Evolutionary conservation across 106 monocot genomes (phyloP), one percentile per base, ranked within the genome.

Genomic region (Iris macrosiphon): DNA sequence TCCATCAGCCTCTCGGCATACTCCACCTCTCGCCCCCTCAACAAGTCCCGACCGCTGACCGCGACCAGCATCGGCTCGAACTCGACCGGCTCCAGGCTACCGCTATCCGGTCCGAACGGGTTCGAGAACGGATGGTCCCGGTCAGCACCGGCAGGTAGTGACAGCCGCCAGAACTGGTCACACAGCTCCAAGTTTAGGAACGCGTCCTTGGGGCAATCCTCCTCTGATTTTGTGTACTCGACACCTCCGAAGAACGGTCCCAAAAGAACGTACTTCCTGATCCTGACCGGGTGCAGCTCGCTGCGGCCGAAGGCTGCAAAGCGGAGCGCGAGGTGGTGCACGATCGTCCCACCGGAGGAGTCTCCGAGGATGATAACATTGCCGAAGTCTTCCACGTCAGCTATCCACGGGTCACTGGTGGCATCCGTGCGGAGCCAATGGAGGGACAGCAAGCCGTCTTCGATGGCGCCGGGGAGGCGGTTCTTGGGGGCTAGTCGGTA

Each of bases 181-280:
- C 65, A 75, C 2, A 68, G 65, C 15, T 75, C 68, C 15, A 45
- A 34, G 32, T 72, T 68, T 31, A 78, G 49, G 51, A 79, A 78
- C 18, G 79, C 78, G 18, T 82, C 82, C 20, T 30, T 25, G 12
- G 75, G 79, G 69, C 74, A 82, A 52, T 75, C 75, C 20, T 50
- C 68, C 64, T 82, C 78, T 1, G 78, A 78, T 28, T 45, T 40
- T 12, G 78, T 62, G 25, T 56, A 61, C 47, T 58, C 6, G 31
- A 56, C 50, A 24, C 88, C 82, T 31, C 78, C 78, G 45, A 79
- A 88, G 71, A 88, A 88, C 14, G 88, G 88, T 75, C 79, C 75
- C 16, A 88, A 62, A 11, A 71, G 74, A 1, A 88, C 61, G 47
- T 49, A 78, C 4, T 79, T 82, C 7, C 68, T 17, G 52, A 88